Evolutionary conservation across 306 rosid species (phyloP), one percentile per base, ranked within the genome.

Genomic region (Ormosia emarginata): DNA sequence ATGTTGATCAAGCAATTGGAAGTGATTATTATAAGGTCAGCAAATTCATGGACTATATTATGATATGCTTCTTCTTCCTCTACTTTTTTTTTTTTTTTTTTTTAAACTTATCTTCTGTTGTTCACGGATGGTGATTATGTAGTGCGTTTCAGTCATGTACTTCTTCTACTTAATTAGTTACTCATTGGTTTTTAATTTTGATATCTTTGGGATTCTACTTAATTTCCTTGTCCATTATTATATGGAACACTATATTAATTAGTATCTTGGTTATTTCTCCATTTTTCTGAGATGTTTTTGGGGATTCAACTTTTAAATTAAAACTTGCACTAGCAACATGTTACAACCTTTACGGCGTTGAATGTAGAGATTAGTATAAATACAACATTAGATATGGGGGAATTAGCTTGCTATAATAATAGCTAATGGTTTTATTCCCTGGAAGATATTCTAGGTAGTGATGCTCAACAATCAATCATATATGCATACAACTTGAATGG

Each of bases 1-100:
- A 34, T 15, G 7, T 33, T 59, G 41, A 73, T 56, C 55, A 14
- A 55, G 17, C 33, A 65, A 9, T 72, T 61, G 13, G 3, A 49
- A 62, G 8, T 40, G 50, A 47, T 40, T 44, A 59, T 30, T 59
- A 17, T 73, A 85, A 92, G 97, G 94, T 94, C 83, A 88, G 92
- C 80, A 79, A 61, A 84, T 84, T 79, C 79, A 56, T 61, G 86
- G 84, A 84, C 83, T 82, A 37, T 50, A 39, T 61, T 30, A 15
- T 33, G n/a, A 82, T 75, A 58, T 74, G 71, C 58, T 74, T 9
- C 3, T 39, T 44, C 24, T 80, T 8, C 69, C 43, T 57, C 64
- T 46, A 46, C 52, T 14, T 49, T 49, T 49, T 11, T 9, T 65
- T 33, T 33, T 75, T 3, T n/a, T n/a, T n/a, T n/a, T n/a, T n/a